Conservation (phyloP, 441 rosid species). For the Rhodomyrtus psidioides region DNA sequence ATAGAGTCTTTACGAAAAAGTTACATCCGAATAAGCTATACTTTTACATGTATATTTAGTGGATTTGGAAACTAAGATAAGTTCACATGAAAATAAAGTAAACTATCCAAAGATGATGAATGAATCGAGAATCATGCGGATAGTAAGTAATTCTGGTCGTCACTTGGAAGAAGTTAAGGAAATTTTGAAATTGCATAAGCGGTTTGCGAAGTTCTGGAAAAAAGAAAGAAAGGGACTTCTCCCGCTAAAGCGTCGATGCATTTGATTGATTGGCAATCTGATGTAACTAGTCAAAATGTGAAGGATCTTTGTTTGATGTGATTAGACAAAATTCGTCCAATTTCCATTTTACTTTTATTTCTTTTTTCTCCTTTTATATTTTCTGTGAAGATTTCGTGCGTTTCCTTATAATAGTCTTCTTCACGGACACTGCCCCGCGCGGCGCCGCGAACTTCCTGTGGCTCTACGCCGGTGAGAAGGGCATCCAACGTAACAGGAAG, state of each 20-base stretch:
- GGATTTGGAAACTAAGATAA: too few species aligned
- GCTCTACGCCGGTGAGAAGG: conserved; percentile 85
- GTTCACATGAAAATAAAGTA: too few species aligned
- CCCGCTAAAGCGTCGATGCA: conserved; percentile 47
- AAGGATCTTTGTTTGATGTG: too few species aligned
- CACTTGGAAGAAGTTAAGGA: conserved; percentile 69
- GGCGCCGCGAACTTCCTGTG: conserved; percentile 85
- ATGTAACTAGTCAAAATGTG: neutral
- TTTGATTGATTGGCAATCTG: neutral
- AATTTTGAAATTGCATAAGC: conserved; percentile 52
- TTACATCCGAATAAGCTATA: too few species aligned
- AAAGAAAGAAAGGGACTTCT: conserved; percentile 87
- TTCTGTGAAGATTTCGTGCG: too few species aligned
- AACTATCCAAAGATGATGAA: conserved; percentile 74
- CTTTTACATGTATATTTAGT: too few species aligned
- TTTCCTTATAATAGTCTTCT: conserved; percentile 6
- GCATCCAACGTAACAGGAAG: conserved; percentile 39
- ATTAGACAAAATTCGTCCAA: too few species aligned
- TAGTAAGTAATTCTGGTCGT: conserved; percentile 81
- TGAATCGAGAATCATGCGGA: conserved; percentile 64
- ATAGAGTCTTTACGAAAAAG: too few species aligned
- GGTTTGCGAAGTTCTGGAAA: conserved; percentile 58
- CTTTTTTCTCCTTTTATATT: too few species aligned
- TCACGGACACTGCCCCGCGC: conserved; percentile 43
- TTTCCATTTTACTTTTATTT: too few species aligned